A percentile compares a stretch with the other conserved stretches of the same genome.
Evolutionary conservation across 371 early-diverging fungal species (phyloP).

Genomic region (Polyrhizophydium stewartii): DNA sequence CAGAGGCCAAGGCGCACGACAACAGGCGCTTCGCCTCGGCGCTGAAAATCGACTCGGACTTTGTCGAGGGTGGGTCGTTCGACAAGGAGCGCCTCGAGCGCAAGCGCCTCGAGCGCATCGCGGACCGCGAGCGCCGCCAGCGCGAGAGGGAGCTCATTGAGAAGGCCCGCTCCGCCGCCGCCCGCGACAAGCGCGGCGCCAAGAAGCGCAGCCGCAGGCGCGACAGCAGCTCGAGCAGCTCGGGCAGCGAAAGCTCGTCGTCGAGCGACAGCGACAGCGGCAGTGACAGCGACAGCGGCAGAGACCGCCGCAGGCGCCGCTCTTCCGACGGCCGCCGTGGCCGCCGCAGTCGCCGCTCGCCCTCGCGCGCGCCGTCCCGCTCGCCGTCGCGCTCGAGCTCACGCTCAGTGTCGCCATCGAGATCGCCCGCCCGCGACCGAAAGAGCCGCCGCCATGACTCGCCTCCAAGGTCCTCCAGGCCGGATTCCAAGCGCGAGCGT

Average conservation of each 20-base stretch:
- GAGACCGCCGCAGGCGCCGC: neutral
- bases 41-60: conserved; percentile 58
- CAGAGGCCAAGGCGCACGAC: conserved; percentile 65
- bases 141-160: too few species aligned
- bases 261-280: neutral
- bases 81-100: conserved; percentile 61
- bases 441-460: too few species aligned
- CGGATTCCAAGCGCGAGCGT: too few species aligned
- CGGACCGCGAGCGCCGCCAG: conserved; percentile 17
- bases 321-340: neutral
- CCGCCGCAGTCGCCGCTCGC: conserved; percentile 2
- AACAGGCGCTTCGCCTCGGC: conserved; percentile 65
- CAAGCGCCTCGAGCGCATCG: conserved; percentile 5
- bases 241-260: neutral
- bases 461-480: too few species aligned
- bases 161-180: too few species aligned
- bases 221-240: conserved; percentile 4
- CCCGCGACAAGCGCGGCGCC: too few species aligned
- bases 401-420: neutral
- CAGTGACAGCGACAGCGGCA: conserved; percentile 3
- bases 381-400: neutral
- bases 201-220: conserved; percentile 10
- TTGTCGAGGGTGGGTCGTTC: conserved; percentile 82
- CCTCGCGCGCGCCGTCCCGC: conserved; percentile 1
- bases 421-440: too few species aligned